Evolutionary conservation across 73 alveolate species (phyloP).

Genomic region (Uronychia setigera): DNA sequence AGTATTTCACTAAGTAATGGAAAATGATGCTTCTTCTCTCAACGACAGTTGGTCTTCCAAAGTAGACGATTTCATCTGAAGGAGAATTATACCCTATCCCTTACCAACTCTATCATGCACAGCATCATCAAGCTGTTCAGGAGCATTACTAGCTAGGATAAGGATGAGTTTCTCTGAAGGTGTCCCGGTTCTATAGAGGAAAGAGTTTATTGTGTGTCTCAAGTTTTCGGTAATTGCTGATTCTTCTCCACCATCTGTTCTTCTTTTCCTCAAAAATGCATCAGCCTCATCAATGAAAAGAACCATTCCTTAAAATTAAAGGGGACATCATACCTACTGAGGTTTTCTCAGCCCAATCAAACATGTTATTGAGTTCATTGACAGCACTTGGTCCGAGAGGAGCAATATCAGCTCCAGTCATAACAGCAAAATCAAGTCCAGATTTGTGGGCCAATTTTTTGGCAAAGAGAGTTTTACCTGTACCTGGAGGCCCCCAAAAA

Average conservation of each 20-base stretch:
- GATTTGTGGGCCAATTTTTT: constrained; percentile 74
- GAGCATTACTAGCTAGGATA: constrained; percentile 86
- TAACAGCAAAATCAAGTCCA: constrained; percentile 87
- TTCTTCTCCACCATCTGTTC: constrained; percentile 16
- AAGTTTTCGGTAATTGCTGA: constrained; percentile 60
- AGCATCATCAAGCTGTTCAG: constrained; percentile 90
- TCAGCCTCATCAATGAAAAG: constrained; percentile 92
- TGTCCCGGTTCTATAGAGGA: constrained; percentile 80
- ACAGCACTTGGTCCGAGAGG: constrained; percentile 90
- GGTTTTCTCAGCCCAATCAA: constrained; percentile 89
- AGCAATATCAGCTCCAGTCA: constrained; percentile 94
- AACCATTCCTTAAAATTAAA: constrained; percentile 25
- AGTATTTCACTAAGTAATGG: constrained; percentile 69
- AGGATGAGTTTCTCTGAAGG: constrained; percentile 71
- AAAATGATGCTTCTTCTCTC: constrained; percentile 71
- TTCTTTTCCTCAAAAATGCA: constrained; percentile 86
- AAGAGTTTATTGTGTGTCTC: constrained; percentile 77
- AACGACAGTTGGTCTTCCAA: constrained; percentile 69
- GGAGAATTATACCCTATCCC: background rate
- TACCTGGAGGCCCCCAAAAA: constrained; percentile 97
- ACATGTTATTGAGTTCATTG: constrained; percentile 81
- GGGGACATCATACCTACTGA: constrained; percentile 49
- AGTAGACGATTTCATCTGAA: constrained; percentile 74
- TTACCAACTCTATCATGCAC: constrained; percentile 77
- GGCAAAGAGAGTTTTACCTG: constrained; percentile 95